phyloP scores from a whole-genome alignment of 139 green algal genomes.

The Chlamydomonas sphaeroides region DNA sequence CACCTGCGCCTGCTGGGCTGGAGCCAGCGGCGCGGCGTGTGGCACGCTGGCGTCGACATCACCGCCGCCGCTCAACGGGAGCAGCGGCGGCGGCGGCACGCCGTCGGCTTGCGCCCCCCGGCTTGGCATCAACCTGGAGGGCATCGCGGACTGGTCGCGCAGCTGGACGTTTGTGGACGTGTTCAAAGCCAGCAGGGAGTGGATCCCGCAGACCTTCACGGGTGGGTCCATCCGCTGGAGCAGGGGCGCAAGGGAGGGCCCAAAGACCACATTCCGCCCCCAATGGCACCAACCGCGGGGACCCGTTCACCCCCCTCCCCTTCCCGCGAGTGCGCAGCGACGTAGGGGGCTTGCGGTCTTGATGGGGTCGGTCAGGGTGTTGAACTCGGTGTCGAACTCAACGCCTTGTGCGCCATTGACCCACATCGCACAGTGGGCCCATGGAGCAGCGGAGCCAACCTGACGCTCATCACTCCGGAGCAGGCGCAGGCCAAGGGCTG shows the following conservation, averaged over 20 bases:
- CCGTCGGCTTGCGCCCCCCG: conserved; percentile 19
- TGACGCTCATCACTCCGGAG: background rate
- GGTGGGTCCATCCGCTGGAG: no score
- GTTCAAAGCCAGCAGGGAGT: conserved; percentile 24
- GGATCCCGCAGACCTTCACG: conserved; percentile 23
- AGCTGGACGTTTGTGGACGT: conserved; percentile 49
- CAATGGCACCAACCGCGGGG: no score
- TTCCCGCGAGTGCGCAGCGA: no score
- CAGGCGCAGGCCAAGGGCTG: background rate
- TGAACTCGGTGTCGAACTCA: no score
- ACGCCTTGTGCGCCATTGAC: background rate
- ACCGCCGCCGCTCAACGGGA: background rate
- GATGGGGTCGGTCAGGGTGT: no score
- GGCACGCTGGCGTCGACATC: background rate
- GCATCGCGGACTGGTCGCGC: conserved; percentile 39
- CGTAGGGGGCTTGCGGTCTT: no score
- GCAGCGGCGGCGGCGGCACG: background rate
- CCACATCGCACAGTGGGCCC: background rate
- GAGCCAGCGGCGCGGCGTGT: conserved; percentile 15
- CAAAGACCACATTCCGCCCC: no score
- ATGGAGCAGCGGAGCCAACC: conserved; percentile 8
- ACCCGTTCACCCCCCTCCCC: no score
- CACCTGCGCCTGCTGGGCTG: conserved; percentile 42
- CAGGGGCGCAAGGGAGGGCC: no score
- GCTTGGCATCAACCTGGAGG: conserved; percentile 45